phyloP scores from a whole-genome alignment of 345 rosid genomes.

The Eucalyptus albens region DNA sequence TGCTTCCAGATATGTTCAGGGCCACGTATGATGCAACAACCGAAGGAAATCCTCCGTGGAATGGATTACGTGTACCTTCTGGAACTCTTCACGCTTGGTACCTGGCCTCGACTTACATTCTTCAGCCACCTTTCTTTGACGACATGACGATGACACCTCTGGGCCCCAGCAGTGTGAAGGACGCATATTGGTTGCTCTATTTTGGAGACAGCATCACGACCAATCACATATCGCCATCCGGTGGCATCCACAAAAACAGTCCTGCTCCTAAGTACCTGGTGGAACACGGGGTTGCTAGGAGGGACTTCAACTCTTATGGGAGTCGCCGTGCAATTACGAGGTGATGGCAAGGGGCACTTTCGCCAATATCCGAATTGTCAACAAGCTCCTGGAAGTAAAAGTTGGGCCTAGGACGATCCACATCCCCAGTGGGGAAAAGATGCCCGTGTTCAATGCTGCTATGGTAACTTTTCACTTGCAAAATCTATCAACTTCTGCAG shows the following conservation, averaged over 20 bases:
- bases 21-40: slow-evolving; percentile 78
- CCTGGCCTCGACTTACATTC: slow-evolving; percentile 63
- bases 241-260: slow-evolving; percentile 82
- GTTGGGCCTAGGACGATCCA: slow-evolving; percentile 83
- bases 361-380: slow-evolving; percentile 70
- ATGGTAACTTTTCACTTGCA: slow-evolving; percentile 29
- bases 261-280: slow-evolving; percentile 74
- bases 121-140: slow-evolving; percentile 76
- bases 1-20: slow-evolving; percentile 82
- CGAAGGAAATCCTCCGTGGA: slow-evolving; percentile 87
- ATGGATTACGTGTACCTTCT: slow-evolving; percentile 52
- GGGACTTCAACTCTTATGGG: slow-evolving; percentile 80
- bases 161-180: slow-evolving; percentile 68
- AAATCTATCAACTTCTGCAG: not conserved
- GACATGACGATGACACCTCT: slow-evolving; percentile 80
- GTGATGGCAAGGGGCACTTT: slow-evolving; percentile 83
- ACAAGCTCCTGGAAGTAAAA: slow-evolving; percentile 72
- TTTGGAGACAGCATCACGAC: slow-evolving; percentile 86
- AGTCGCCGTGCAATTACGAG: slow-evolving; percentile 77
- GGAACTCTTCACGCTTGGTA: slow-evolving; percentile 65
- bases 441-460: slow-evolving; percentile 69
- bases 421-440: slow-evolving; percentile 65
- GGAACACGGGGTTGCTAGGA: slow-evolving; percentile 71
- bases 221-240: slow-evolving; percentile 87
- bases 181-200: slow-evolving; percentile 74